phyloP scores from a whole-genome alignment of 805 yeast genomes.

The Millerozyma miso region DNA sequence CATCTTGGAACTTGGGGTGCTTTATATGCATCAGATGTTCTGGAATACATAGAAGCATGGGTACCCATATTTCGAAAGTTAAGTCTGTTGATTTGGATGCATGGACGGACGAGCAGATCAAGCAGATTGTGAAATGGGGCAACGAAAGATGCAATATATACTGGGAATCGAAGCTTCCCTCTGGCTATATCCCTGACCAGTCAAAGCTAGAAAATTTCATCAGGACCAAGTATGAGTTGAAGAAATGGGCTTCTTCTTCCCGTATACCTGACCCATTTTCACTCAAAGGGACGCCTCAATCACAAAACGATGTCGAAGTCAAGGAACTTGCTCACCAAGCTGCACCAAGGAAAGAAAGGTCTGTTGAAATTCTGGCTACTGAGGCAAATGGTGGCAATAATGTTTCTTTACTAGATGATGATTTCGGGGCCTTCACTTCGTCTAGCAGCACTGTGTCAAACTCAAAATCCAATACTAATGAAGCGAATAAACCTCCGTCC shows the following conservation, averaged over 20 bases:
- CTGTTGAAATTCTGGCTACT: neutral
- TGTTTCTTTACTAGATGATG: slow-evolving; percentile 33
- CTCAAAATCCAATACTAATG: neutral
- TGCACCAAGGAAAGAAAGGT: neutral
- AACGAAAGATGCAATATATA: slow-evolving; percentile 70
- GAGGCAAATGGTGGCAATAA: neutral
- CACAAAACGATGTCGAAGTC: neutral
- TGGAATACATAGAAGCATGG: slow-evolving; percentile 92
- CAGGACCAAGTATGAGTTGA: slow-evolving; percentile 85
- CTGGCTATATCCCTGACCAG: slow-evolving; percentile 71
- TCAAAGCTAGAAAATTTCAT: slow-evolving; percentile 85
- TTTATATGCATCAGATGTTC: slow-evolving; percentile 93
- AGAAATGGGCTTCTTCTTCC: slow-evolving; percentile 72
- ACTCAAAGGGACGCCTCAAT: neutral
- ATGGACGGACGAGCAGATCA: slow-evolving; percentile 92
- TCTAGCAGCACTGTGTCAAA: neutral
- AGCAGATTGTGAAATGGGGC: slow-evolving; percentile 81
- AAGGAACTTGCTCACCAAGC: neutral
- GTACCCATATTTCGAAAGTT: slow-evolving; percentile 91
- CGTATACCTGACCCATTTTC: slow-evolving; percentile 56
- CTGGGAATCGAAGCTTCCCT: slow-evolving; percentile 83
- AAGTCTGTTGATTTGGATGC: slow-evolving; percentile 92
- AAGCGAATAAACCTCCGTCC: slow-evolving; percentile 1
- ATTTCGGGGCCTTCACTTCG: slow-evolving; percentile 38
- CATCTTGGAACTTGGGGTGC: slow-evolving; percentile 92